Base-by-base conservation (phyloP, 2,329 filamentous ascomycete genomes). In the Rutstroemia sp. region DNA sequence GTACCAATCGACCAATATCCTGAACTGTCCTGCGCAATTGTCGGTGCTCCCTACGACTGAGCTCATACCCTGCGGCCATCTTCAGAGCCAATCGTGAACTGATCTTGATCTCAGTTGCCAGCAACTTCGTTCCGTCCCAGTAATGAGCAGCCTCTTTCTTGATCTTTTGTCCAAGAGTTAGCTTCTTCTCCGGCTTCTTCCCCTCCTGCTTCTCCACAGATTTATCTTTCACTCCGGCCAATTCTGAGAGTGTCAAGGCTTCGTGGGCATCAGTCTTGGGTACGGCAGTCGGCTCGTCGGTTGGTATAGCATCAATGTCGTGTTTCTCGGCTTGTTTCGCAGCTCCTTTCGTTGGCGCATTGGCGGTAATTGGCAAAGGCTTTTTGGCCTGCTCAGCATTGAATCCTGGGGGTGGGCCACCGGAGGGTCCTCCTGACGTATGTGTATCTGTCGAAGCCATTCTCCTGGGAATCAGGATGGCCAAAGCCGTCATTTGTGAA, bases 1-100 rank as follows among this genome's bases (percentile, higher is more conserved):
- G 94, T 14, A 99, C 88, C 58, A 99, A 76, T 16, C 94, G 92
- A 37, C 84, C 91, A 48, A 99, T 79, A 75, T 99, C 94, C 73
- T 95, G 89, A 16, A 96, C 90, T 10, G 94, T 99, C 68, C 94
- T 83, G 76, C 89, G 86, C 56, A 99, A 78, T 80, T 97, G 94
- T 69, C 92, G 83, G 74, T 94, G 84, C 76, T 99, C 94, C 75
- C 94, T 84, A 61, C 94, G 85, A 58, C 89, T 96, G 62, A 99
- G 83, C 73, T 99, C 94, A 74, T 99, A 99, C 7, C 94, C 94
- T 58, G 89, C 92, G 14, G 92, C 91, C 94, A 99, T 99, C 78
- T 96, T 97, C 71, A 96, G 73, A 5, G 92, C 94, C 63, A 99
- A 76, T 61, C 87, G 87, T 60, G 88, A 89, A 72, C 92, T 97